Evolutionary conservation across 495 filamentous ascomycete genomes (phyloP).

Genomic region (Astrothelium macrocarpum): DNA sequence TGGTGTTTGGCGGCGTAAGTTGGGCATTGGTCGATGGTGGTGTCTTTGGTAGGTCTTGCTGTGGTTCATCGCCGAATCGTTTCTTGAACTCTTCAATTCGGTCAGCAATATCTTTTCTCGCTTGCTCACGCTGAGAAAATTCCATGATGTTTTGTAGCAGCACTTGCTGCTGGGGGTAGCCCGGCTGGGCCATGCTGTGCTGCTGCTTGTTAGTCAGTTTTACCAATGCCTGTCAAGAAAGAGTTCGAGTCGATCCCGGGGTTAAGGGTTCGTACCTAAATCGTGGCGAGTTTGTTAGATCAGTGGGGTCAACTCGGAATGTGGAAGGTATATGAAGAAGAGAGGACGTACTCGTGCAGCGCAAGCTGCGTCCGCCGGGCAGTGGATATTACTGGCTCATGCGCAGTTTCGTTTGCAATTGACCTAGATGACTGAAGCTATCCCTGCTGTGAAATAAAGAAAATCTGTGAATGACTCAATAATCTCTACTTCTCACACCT

Average conservation of each 20-base stretch:
- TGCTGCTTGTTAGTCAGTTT: conserved; percentile 63
- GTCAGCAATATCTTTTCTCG: neutral
- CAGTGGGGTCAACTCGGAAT: no score
- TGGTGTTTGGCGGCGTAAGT: conserved; percentile 13
- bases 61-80: neutral
- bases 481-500: neutral
- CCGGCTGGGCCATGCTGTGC: conserved; percentile 55
- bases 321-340: no score
- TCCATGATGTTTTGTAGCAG: neutral
- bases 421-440: neutral
- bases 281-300: no score
- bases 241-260: conserved; percentile 64
- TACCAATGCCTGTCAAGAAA: conserved; percentile 43
- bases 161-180: conserved; percentile 34
- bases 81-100: neutral
- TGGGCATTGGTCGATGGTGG: neutral
- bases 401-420: conserved; percentile 23
- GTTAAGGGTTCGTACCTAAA: conserved; percentile 43
- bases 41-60: neutral
- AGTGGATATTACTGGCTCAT: conserved; percentile 24
- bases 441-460: neutral
- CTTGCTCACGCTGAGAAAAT: neutral
- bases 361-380: conserved; percentile 62
- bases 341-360: conserved; percentile 56
- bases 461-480: no score